Evolutionary conservation across 768 basidiomycete species (phyloP).

Genomic region (Boletus subparvulus): DNA sequence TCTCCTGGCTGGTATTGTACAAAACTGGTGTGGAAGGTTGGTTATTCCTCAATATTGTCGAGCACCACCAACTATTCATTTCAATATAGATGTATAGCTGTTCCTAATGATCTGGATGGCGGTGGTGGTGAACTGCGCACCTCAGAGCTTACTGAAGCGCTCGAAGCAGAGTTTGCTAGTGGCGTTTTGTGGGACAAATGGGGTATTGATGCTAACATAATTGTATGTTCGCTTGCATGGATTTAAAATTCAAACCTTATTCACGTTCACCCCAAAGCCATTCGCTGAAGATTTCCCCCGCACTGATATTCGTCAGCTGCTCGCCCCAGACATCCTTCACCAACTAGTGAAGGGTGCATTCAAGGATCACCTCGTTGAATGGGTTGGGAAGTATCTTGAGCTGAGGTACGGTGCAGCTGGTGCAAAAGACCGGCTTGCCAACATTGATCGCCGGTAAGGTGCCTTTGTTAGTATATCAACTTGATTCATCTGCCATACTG

Average conservation of each 20-base stretch:
- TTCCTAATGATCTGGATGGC: too few relatives aligned
- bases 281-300: constrained; percentile 32
- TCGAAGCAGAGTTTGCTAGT: neutral
- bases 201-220: neutral
- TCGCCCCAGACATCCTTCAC: constrained; percentile 32
- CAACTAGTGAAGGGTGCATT: constrained; percentile 36
- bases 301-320: constrained; percentile 33
- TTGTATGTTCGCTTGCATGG: too few relatives aligned
- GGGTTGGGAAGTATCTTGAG: constrained; percentile 30
- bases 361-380: constrained; percentile 37
- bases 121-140: neutral
- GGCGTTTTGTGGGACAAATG: neutral
- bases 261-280: too few relatives aligned
- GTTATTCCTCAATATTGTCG: too few relatives aligned
- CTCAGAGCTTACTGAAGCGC: neutral
- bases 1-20: constrained; percentile 4
- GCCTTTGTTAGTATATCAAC: too few relatives aligned
- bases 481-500: too few relatives aligned
- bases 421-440: constrained; percentile 22
- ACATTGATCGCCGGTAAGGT: constrained; percentile 32
- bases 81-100: too few relatives aligned
- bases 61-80: too few relatives aligned
- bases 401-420: constrained; percentile 1
- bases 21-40: constrained; percentile 4
- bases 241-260: too few relatives aligned